Conservation (phyloP, 345 rosid genomes). For the Gossypium longicalyx region DNA sequence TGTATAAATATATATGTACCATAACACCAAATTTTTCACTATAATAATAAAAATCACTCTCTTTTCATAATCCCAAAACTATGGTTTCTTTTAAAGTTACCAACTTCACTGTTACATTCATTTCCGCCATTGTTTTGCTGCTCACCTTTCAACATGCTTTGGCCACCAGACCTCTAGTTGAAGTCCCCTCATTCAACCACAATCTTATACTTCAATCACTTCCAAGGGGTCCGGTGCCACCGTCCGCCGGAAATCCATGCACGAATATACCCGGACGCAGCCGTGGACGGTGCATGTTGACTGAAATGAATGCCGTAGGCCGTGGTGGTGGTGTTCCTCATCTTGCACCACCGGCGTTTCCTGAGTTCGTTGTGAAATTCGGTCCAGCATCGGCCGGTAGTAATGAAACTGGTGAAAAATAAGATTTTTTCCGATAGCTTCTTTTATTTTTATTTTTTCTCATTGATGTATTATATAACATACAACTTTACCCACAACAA, state of each 20-base stretch:
- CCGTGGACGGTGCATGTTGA: slow-evolving; percentile 30
- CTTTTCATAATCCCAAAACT: background rate
- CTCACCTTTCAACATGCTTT: slow-evolving; percentile 8
- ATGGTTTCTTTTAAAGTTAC: background rate
- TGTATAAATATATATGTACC: background rate
- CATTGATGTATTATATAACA: background rate
- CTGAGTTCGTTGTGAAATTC: slow-evolving; percentile 4
- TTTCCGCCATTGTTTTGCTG: background rate
- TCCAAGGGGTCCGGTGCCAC: slow-evolving; percentile 34
- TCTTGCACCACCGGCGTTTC: slow-evolving; percentile 14
- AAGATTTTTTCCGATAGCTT: slow-evolving; percentile 8
- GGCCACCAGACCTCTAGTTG: slow-evolving; percentile 30
- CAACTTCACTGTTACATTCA: background rate
- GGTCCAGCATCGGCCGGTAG: background rate
- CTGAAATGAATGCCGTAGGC: slow-evolving; percentile 24
- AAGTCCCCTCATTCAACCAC: background rate
- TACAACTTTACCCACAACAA: background rate
- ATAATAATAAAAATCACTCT: background rate
- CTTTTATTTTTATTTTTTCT: too few relatives aligned
- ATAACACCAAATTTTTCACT: background rate
- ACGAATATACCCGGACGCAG: slow-evolving; percentile 29
- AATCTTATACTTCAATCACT: slow-evolving; percentile 30
- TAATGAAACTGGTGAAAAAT: slow-evolving; percentile 4
- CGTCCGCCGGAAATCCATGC: slow-evolving; percentile 30
- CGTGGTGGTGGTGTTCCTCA: background rate